A percentile compares a stretch with the other conserved stretches of the same genome.
Conservation (phyloP, 495 filamentous ascomycete genomes). For the Cercophora scortea region DNA sequence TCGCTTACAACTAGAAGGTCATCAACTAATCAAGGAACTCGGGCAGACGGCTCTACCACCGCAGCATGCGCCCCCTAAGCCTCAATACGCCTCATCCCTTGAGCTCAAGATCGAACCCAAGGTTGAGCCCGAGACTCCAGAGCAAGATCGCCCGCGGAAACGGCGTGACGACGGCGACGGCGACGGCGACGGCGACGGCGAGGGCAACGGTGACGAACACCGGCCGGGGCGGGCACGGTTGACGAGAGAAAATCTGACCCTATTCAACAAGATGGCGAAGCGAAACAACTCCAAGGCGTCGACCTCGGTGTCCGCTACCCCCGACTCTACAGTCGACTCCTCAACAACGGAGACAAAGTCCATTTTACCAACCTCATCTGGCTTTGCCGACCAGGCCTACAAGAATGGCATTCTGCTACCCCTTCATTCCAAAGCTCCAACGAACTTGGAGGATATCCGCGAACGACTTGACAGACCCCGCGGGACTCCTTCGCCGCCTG, state of each 20-base stretch:
- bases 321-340: not conserved
- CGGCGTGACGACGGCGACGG: not conserved
- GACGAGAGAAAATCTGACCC: not conserved
- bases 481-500: slow-evolving; percentile 14
- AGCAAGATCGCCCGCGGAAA: not conserved
- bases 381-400: not conserved
- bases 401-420: slow-evolving; percentile 4
- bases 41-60: too few relatives aligned
- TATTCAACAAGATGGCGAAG: not conserved
- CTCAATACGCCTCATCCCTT: not conserved
- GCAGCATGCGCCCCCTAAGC: not conserved
- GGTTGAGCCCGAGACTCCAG: not conserved
- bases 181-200: not conserved
- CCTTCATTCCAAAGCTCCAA: slow-evolving; percentile 11
- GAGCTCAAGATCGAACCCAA: not conserved
- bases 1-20: too few relatives aligned
- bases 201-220: not conserved
- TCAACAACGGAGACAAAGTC: not conserved
- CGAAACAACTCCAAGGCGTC: not conserved
- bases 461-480: slow-evolving; percentile 12
- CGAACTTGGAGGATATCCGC: slow-evolving; percentile 14
- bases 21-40: too few relatives aligned
- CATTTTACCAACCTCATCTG: not conserved
- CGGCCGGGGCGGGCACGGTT: not conserved
- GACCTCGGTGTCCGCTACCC: not conserved